Evolutionary conservation across 495 filamentous ascomycete species (phyloP).

Genomic region (Daldinia childiae): DNA sequence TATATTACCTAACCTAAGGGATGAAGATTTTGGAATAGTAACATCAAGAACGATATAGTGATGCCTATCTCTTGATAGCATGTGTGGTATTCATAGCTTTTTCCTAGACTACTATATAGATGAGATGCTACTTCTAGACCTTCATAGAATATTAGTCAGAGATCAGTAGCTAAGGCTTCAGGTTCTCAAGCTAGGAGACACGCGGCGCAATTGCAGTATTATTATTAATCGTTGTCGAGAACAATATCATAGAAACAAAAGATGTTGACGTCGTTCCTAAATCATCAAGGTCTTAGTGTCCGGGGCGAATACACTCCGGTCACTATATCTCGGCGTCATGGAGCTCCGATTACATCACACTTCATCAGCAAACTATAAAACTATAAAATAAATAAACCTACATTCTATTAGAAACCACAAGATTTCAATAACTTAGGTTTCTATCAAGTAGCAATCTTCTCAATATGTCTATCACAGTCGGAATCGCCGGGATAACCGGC

Average conservation of each 20-base stretch:
- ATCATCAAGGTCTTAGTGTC: neutral
- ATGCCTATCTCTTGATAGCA: too few relatives aligned
- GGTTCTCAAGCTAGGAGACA: too few relatives aligned
- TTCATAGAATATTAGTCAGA: too few relatives aligned
- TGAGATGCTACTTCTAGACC: too few relatives aligned
- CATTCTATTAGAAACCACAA: neutral
- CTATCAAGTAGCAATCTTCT: neutral
- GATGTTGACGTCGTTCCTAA: neutral
- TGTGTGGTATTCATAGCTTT: too few relatives aligned
- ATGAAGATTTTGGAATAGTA: too few relatives aligned
- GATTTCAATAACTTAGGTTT: neutral
- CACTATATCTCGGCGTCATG: slow-evolving; percentile 10
- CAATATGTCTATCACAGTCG: slow-evolving; percentile 36
- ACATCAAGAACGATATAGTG: too few relatives aligned
- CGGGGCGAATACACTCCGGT: neutral
- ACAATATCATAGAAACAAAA: neutral
- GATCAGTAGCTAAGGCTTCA: too few relatives aligned
- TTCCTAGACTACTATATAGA: too few relatives aligned
- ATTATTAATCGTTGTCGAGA: too few relatives aligned
- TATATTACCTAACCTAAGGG: too few relatives aligned
- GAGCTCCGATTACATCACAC: slow-evolving; percentile 5
- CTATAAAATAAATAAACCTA: slow-evolving; percentile 3
- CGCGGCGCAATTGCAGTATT: too few relatives aligned
- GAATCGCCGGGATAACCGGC: slow-evolving; percentile 48
- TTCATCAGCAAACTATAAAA: neutral